These are phyloP conservation scores for Phytophthora multivora DNA, from an alignment of 352 stramenopile genomes.

Conservation along the genomic window DNA sequence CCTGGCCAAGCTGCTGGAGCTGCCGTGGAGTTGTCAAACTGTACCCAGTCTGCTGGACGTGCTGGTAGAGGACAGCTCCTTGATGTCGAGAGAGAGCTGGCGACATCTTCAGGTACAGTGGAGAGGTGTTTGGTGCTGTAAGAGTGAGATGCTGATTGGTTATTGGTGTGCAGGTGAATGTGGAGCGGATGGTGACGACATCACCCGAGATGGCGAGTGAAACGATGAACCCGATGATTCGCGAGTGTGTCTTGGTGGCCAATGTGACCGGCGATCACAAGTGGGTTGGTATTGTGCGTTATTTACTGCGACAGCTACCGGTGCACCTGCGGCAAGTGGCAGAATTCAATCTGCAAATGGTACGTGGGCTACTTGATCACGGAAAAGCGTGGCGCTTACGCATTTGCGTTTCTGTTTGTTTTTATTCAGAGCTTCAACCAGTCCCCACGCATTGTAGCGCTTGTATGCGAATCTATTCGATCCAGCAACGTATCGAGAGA, in stretches of 20 bases:
- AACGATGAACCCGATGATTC: constrained; percentile 66
- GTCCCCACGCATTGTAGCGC: constrained; percentile 45
- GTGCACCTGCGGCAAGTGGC: constrained; percentile 65
- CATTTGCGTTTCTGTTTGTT: not conserved
- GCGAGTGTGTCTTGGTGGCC: constrained; percentile 63
- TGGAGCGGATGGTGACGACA: constrained; percentile 51
- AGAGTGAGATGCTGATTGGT: constrained; percentile 1
- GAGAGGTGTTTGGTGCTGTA: not conserved
- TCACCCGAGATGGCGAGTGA: constrained; percentile 42
- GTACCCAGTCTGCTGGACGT: constrained; percentile 65
- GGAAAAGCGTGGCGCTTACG: constrained; percentile 1
- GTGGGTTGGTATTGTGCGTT: constrained; percentile 61
- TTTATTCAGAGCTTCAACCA: constrained; percentile 59
- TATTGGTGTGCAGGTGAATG: constrained; percentile 40
- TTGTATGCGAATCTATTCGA: constrained; percentile 59
- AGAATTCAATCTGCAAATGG: constrained; percentile 84
- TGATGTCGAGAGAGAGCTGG: constrained; percentile 58
- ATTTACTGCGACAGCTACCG: constrained; percentile 56
- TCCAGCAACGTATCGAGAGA: constrained; percentile 18
- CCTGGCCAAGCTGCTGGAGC: constrained; percentile 63
- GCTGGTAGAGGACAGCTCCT: constrained; percentile 48
- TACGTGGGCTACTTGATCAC: constrained; percentile 20
- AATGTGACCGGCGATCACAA: constrained; percentile 42
- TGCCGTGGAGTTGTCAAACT: constrained; percentile 63
- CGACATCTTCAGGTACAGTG: constrained; percentile 51